phyloP scores from a whole-genome alignment of 208 protist genomes.

The Paratrypanosoma confusum region DNA sequence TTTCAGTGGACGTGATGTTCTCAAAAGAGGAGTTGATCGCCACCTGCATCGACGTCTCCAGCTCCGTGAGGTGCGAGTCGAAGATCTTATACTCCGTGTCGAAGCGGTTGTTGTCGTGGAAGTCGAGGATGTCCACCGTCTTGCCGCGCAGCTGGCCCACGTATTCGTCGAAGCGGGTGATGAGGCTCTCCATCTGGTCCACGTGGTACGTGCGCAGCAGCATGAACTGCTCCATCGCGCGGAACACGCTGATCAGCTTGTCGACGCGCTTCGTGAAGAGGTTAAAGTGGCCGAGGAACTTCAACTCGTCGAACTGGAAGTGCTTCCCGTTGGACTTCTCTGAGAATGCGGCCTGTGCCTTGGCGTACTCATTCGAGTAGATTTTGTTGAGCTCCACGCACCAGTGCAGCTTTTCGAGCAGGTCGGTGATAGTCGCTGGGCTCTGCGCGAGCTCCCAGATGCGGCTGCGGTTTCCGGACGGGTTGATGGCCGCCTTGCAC shows the following conservation, averaged over 20 bases:
- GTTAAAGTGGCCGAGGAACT: conserved; percentile 97
- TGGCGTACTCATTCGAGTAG: conserved; percentile 91
- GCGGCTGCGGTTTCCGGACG: conserved; percentile 62
- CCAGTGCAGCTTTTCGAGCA: conserved; percentile 70
- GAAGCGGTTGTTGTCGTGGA: conserved; percentile 91
- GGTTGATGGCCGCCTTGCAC: conserved; percentile 90
- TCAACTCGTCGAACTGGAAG: conserved; percentile 91
- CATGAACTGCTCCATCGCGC: conserved; percentile 94
- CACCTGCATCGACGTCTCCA: conserved; percentile 92
- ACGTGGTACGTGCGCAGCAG: conserved; percentile 88
- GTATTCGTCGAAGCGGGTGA: conserved; percentile 89
- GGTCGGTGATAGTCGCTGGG: conserved; percentile 50
- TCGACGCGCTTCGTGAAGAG: conserved; percentile 94
- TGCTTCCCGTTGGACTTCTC: conserved; percentile 54
- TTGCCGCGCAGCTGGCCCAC: conserved; percentile 86
- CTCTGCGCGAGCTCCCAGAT: conserved; percentile 90
- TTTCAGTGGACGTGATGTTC: conserved; percentile 92
- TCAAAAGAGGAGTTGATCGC: conserved; percentile 94
- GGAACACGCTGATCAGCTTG: conserved; percentile 95
- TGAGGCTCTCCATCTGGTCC: conserved; percentile 90
- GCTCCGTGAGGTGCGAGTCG: conserved; percentile 85
- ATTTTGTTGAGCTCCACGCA: conserved; percentile 88
- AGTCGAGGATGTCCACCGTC: conserved; percentile 92
- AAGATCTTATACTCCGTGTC: conserved; percentile 95
- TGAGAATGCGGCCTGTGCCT: conserved; percentile 80